Evolutionary conservation across 2,329 filamentous ascomycete genomes (phyloP).

Genomic region (Paradendryphiella salina): DNA sequence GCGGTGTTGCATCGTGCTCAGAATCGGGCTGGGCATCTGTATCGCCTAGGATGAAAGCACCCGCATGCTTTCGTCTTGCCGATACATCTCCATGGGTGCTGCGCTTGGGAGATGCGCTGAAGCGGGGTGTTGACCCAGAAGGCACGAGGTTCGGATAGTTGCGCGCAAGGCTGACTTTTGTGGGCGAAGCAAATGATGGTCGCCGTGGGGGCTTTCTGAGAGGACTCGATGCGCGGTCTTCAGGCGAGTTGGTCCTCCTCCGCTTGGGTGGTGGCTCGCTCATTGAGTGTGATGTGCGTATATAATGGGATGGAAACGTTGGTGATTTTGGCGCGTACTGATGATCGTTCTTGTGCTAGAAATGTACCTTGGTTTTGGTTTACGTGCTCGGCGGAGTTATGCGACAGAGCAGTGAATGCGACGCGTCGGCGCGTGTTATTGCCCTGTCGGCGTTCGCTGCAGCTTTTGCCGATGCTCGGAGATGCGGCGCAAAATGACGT

Average conservation of each 20-base stretch:
- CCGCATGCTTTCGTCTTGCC: slow-evolving; percentile 28
- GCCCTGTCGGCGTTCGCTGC: slow-evolving; percentile 25
- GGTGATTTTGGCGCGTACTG: background rate
- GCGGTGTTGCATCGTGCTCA: background rate
- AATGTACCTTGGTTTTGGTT: background rate
- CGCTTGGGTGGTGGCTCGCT: slow-evolving; percentile 42
- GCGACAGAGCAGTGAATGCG: slow-evolving; percentile 16
- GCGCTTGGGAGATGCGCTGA: slow-evolving; percentile 7
- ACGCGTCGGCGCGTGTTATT: slow-evolving; percentile 39
- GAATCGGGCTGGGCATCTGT: slow-evolving; percentile 4
- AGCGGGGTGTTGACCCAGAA: slow-evolving; percentile 20
- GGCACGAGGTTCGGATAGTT: slow-evolving; percentile 43
- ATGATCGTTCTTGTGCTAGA: background rate
- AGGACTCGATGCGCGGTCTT: slow-evolving; percentile 29
- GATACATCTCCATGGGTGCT: slow-evolving; percentile 16
- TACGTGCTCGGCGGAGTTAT: slow-evolving; percentile 7
- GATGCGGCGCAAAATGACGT: slow-evolving; percentile 41
- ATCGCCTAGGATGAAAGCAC: slow-evolving; percentile 24
- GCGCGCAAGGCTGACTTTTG: slow-evolving; percentile 47
- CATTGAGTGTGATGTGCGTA: slow-evolving; percentile 23
- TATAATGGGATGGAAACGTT: background rate
- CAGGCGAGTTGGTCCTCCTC: slow-evolving; percentile 39
- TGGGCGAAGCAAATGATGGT: slow-evolving; percentile 47
- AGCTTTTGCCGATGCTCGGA: slow-evolving; percentile 35
- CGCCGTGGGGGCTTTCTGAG: slow-evolving; percentile 40